Evolutionary conservation across 2,329 filamentous ascomycete species (phyloP), one percentile per base, ranked within the genome.

Genomic region (Capronia coronata): DNA sequence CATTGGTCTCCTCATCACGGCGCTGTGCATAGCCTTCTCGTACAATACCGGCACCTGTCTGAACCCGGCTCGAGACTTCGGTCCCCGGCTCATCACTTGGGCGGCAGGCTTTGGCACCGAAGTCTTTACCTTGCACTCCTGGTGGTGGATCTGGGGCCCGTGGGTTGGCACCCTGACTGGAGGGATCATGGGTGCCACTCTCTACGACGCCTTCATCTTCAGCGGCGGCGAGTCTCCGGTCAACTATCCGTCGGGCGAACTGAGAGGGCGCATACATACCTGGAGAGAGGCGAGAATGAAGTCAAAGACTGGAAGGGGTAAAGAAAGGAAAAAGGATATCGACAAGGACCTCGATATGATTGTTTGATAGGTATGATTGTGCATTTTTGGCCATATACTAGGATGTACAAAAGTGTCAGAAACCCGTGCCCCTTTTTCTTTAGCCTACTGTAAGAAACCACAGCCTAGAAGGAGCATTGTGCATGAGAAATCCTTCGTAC

Each of bases 1-100:
- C 39, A 62, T 76, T 19, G 73, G 73, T 1, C 63, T 76, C 0
- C 62, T 75, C 7, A 66, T 66, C 16, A 59, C 59, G 16, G 62
- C 56, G 25, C 55, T 66, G 2, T 58, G 49, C 19, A 63, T 67
- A 54, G 61, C 62, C 1, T 56, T 69, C 11, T 65, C 64, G 0
- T 68, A 64, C 52, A 68, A 67, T 34, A 68, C 65, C 2, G 67
- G 67, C 14, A 64, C 64, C 2, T 61, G 62, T 41, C 64, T 67
- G 41, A 69, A 69, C n/a, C 61, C 62, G 1, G 63, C 62, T 0
- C 60, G 65, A 18, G 67, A 69, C 35, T 62, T 69, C n/a, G 66
- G 65, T 1, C 63, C 65, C 0, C 55, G 67, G 2, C 54, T 68
- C 4, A 61, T 67, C 1, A 61, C 60, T 1, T 52, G 62, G 5